phyloP scores from a whole-genome alignment of 306 rosid species.

The Argentina anserina region DNA sequence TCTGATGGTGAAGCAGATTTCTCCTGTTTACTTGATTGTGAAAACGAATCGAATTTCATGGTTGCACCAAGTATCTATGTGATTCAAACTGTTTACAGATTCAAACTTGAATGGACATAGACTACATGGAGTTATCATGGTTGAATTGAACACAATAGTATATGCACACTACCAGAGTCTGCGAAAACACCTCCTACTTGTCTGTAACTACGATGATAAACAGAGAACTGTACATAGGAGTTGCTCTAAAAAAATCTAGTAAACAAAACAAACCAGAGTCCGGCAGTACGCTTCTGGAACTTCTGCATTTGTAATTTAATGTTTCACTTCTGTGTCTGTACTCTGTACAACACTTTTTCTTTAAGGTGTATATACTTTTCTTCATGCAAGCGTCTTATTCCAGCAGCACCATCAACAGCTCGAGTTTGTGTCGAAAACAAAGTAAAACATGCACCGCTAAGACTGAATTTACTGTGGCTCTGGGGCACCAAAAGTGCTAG shows the following conservation, averaged over 20 bases:
- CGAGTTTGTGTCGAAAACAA: background rate
- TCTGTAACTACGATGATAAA: background rate
- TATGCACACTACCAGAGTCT: background rate
- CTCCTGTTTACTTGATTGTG: background rate
- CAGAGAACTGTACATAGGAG: slow-evolving; percentile 1
- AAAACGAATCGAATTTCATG: background rate
- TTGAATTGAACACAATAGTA: background rate
- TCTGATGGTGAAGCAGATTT: background rate
- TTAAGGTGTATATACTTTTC: background rate
- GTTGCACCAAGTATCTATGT: background rate
- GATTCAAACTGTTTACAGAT: background rate
- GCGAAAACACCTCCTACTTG: background rate
- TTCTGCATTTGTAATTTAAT: background rate
- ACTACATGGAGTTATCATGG: background rate
- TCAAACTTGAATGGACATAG: background rate
- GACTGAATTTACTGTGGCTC: slow-evolving; percentile 13
- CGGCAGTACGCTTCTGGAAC: background rate
- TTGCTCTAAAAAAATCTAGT: background rate
- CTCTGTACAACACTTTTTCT: slow-evolving; percentile 1
- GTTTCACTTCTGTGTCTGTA: background rate
- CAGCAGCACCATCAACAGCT: slow-evolving; percentile 1
- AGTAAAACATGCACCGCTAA: slow-evolving; percentile 1
- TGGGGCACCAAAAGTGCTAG: slow-evolving; percentile 23
- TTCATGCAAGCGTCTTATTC: slow-evolving; percentile 5
- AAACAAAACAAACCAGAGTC: background rate